These are phyloP conservation scores for Annulohypoxylon truncatum DNA, from an alignment of 2,329 filamentous ascomycete genomes.

Conservation along the genomic window DNA sequence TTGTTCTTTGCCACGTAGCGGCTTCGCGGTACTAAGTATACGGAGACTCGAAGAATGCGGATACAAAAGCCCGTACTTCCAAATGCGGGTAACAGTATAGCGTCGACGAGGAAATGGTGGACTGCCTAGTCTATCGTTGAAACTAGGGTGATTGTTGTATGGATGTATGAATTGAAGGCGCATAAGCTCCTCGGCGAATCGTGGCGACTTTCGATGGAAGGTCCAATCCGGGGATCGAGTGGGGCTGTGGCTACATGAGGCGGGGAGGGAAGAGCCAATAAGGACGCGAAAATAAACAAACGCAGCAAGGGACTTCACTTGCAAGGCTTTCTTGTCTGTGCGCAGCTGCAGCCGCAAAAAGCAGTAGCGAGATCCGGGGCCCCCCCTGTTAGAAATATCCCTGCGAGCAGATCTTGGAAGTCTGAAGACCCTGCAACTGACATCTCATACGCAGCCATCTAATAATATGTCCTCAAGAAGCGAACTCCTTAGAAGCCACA, in stretches of 20 bases:
- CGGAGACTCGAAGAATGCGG: neutral
- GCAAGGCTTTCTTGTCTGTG: conserved; percentile 17
- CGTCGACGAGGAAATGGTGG: neutral
- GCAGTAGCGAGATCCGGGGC: conserved; percentile 1
- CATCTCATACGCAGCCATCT: conserved; percentile 13
- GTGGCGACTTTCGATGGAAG: conserved; percentile 7
- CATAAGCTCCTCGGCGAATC: neutral
- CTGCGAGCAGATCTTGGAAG: conserved; percentile 32
- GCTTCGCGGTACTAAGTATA: neutral
- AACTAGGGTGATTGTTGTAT: neutral
- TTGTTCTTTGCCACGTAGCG: conserved; percentile 2
- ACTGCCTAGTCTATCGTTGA: neutral
- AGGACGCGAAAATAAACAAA: neutral
- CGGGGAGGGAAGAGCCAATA: conserved; percentile 14
- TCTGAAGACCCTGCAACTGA: conserved; percentile 1
- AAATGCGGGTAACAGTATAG: neutral
- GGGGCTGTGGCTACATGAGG: neutral
- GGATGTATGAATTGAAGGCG: conserved; percentile 15
- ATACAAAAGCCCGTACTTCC: neutral
- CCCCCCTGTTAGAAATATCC: conserved; percentile 19
- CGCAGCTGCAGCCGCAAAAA: conserved; percentile 6
- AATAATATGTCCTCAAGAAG: too few relatives aligned
- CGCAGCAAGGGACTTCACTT: conserved; percentile 5
- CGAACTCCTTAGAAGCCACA: neutral
- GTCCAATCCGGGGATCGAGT: conserved; percentile 6